Evolutionary conservation across 2,329 filamentous ascomycete species (phyloP).

Genomic region (Capronia epimyces): DNA sequence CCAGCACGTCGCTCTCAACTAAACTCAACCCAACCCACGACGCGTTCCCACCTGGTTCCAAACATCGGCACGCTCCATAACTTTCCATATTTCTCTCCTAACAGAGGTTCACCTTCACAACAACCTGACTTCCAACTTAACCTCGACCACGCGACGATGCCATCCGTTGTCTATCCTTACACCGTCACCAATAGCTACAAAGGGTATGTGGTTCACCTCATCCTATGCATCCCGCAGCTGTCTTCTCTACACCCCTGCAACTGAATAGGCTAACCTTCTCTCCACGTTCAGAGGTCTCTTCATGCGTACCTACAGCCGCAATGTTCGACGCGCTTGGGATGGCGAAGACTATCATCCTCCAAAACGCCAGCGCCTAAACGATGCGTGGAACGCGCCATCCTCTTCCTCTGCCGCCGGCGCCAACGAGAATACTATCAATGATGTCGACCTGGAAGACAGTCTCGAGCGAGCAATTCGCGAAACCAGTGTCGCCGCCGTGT

Average conservation of each 20-base stretch:
- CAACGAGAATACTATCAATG: constrained; percentile 28
- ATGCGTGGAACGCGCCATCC: constrained; percentile 26
- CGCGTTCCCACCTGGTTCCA: constrained; percentile 18
- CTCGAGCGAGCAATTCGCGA: constrained; percentile 46
- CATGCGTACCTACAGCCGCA: constrained; percentile 46
- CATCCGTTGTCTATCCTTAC: constrained; percentile 36
- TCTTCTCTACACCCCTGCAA: constrained; percentile 10
- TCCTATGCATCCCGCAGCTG: not conserved
- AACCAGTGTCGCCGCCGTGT: constrained; percentile 40
- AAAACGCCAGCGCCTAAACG: constrained; percentile 43
- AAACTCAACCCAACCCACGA: constrained; percentile 6
- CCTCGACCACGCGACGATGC: constrained; percentile 24
- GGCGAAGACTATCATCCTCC: constrained; percentile 40
- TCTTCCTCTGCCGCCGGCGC: constrained; percentile 12
- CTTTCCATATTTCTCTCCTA: constrained; percentile 2
- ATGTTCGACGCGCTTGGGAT: constrained; percentile 45
- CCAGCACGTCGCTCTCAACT: constrained; percentile 5
- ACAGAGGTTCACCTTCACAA: not conserved
- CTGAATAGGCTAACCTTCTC: constrained; percentile 11
- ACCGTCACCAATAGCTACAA: constrained; percentile 49
- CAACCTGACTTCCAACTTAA: constrained; percentile 1
- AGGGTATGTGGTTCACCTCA: constrained; percentile 35
- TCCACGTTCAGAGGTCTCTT: constrained; percentile 40
- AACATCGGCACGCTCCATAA: constrained; percentile 13
- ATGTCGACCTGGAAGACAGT: constrained; percentile 41